Conservation (phyloP, 1,139 yeast genomes). For the Yamadazyma mexicana region DNA sequence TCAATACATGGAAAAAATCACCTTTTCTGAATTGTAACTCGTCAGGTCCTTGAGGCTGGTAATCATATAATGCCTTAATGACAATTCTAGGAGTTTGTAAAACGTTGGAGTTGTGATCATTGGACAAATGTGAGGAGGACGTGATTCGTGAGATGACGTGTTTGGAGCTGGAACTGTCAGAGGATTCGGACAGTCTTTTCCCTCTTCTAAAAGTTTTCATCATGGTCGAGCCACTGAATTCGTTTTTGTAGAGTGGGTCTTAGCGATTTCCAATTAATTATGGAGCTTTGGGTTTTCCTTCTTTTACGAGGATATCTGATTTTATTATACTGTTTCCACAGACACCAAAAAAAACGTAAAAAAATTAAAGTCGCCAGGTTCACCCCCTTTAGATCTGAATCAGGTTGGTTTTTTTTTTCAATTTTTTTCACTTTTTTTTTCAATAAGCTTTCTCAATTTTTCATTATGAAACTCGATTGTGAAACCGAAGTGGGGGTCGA, state of each 20-base stretch:
- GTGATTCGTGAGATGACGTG: conserved; percentile 36
- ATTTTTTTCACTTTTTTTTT: conserved; percentile 1
- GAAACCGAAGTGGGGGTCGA: not conserved
- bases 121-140: conserved; percentile 16
- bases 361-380: not conserved
- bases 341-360: not conserved
- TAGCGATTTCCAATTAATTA: not conserved
- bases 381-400: conserved; percentile 3
- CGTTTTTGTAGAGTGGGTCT: not conserved
- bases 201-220: conserved; percentile 46
- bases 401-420: not conserved
- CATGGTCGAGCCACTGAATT: conserved; percentile 20
- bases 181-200: conserved; percentile 40
- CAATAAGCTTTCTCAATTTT: not conserved
- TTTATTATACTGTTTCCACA: too few species aligned
- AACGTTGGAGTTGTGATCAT: conserved; percentile 18
- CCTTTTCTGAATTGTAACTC: conserved; percentile 79
- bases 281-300: not conserved
- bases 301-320: not conserved
- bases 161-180: conserved; percentile 30
- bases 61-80: conserved; percentile 78
- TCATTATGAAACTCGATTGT: not conserved
- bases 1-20: conserved; percentile 82
- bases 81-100: conserved; percentile 70
- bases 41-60: conserved; percentile 77